Base-by-base conservation (phyloP, 192 early-diverging fungal species). In the Umbelopsis ramanniana region DNA sequence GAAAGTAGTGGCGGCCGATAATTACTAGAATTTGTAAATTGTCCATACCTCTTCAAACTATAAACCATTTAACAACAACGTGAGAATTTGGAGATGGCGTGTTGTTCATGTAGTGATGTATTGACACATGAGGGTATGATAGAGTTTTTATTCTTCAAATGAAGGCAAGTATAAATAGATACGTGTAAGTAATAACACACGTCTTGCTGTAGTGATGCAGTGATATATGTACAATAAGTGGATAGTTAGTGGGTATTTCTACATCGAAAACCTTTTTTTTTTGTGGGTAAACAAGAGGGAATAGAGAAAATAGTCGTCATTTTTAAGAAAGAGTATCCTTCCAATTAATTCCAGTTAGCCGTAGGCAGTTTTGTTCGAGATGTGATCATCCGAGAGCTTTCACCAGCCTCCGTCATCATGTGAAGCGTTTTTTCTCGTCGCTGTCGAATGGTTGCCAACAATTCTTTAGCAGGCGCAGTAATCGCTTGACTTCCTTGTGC, bases 201-300 rank as follows among this genome's bases (percentile, higher is more conserved):
- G 21, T 23, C 21, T 55, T 55, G 26, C 53, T 26, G 26, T 22
- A 22, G 6, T 2, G 11, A 55, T 55, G 53, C 53, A 55, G 53
- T 63, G 29, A 37, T 35, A 63, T 63, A 63, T 63, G 26, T 63
- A 63, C 57, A 63, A 63, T 15, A 43, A 60, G 57, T 37, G 26
- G 33, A 35, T 63, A 63, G 26, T 63, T 29, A 29, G 29, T 29
- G 29, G 33, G 26, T 63, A 12, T 63, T 37, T 63, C 26, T 63
- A 29, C 7, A 63, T 37, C 33, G 3, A 38, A 37, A 37, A 14
- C 40, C 40, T 43, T 43, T 43, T 2, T 43, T 7, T 11, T 11
- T 11, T 12, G 8, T 2, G 40, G 40, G 11, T 0, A 43, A 43
- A 43, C 40, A 11, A 43, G 11, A 43, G n/a, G n/a, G n/a, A n/a